A percentile compares a stretch with the other conserved stretches of the same genome.
These are phyloP conservation scores for Alternaria ethzedia DNA, from an alignment of 2,329 filamentous ascomycete species.

Conservation along the genomic window DNA sequence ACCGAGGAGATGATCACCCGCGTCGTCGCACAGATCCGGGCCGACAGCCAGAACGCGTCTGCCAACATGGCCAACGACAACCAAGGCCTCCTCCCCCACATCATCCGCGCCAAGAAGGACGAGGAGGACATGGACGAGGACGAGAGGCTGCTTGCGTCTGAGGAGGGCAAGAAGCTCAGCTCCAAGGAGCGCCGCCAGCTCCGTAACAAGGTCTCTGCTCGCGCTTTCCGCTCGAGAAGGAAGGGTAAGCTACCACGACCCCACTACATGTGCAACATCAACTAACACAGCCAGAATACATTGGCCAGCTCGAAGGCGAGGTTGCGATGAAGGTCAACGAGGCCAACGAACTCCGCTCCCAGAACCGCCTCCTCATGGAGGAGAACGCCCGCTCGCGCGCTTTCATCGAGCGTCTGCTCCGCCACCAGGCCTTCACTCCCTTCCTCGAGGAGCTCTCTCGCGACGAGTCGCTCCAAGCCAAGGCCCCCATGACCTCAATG, in stretches of 20 bases:
- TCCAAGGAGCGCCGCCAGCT: slow-evolving; percentile 96
- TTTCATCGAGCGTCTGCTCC: slow-evolving; percentile 76
- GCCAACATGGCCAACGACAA: slow-evolving; percentile 61
- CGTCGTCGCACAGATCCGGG: slow-evolving; percentile 88
- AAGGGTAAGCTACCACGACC: slow-evolving; percentile 74
- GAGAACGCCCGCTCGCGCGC: slow-evolving; percentile 87
- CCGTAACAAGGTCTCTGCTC: slow-evolving; percentile 98
- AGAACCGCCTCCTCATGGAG: slow-evolving; percentile 82
- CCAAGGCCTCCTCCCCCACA: slow-evolving; percentile 64
- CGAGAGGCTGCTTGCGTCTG: slow-evolving; percentile 89
- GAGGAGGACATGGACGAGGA: slow-evolving; percentile 99
- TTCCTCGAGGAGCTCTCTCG: slow-evolving; percentile 55
- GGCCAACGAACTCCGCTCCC: slow-evolving; percentile 76
- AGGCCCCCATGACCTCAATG: slow-evolving; percentile 38
- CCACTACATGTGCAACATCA: not conserved
- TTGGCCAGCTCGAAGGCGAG: slow-evolving; percentile 89
- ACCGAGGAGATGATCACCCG: slow-evolving; percentile 91
- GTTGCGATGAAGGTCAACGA: slow-evolving; percentile 84
- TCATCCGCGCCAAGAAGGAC: slow-evolving; percentile 82
- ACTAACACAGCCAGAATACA: slow-evolving; percentile 82
- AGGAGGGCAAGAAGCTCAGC: slow-evolving; percentile 98
- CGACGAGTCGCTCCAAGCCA: slow-evolving; percentile 44
- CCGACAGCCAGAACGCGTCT: slow-evolving; percentile 63
- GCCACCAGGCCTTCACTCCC: slow-evolving; percentile 56
- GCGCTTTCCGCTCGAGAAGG: slow-evolving; percentile 95